Base-by-base conservation (phyloP, 2,329 filamentous ascomycete genomes). In the Achaetomium macrosporum region DNA sequence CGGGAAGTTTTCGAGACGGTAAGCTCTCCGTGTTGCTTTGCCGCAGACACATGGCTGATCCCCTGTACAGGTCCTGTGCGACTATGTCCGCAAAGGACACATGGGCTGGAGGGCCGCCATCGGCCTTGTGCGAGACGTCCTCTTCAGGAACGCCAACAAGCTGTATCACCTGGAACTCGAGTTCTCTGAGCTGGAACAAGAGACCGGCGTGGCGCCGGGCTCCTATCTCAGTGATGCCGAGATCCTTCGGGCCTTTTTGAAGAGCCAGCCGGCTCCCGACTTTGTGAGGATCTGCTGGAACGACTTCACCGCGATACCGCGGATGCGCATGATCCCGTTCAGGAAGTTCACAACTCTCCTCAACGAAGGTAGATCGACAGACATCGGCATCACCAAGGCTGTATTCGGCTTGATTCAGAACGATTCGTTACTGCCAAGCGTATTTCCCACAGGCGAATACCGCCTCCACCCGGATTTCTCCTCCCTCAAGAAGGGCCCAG, bases 121-220 rank as follows among this genome's bases (percentile, higher is more conserved):
- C 8, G 69, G 77, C 25, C 74, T 87, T 3, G 83, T 82, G 0
- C 78, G 81, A 45, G 81, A 85, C 51, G 77, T 93, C 1, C 70
- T 93, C 9, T 93, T 91, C 71, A 76, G 81, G 57, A 95, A 90
- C 59, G 81, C 88, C 0, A 92, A 91, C 63, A 70, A 73, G n/a
- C 71, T 93, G 0, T 95, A 93, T 63, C 73, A 77, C 12, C 76
- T 95, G 1, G 69, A 74, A 0, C 69, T 82, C 16, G 64, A 68
- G 33, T 67, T 78, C 13, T 57, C 57, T 3, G 61, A 69, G 47
- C 57, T 69, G 54, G 57, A 64, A 15, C 54, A 63, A 13, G 57
- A 66, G 13, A 56, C 57, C 11, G 58, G 53, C 36, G 30, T 51
- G n/a, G 53, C 57, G 5, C 42, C 53, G 20, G 60, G 41, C 30